Base-by-base conservation (phyloP, 306 rosid species). In the Lathyrus sativus region DNA sequence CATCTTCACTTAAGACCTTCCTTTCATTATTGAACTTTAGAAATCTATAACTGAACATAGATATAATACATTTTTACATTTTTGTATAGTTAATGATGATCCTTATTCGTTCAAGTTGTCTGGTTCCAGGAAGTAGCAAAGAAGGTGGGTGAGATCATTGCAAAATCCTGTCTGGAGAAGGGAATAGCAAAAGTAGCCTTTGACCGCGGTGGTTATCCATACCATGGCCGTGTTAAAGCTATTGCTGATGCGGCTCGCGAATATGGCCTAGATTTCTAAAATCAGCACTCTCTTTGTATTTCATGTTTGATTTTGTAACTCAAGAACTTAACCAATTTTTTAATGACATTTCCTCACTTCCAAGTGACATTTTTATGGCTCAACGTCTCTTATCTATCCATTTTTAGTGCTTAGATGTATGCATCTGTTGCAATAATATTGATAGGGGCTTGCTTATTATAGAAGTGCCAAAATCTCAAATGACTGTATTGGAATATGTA, bases 161-260 rank as follows among this genome's bases (percentile, higher is more conserved):
- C 98, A 55, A 90, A 81, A 78, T 81, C 82, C 9, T 93, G 98
- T 82, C 39, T 90, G 72, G 97, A 88, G 85, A 93, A 90, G 69
- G 98, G 98, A 42, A 93, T 93, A 74, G 80, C 93, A 57, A 90
- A 86, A 78, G 98, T 93, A 65, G 97, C 90, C 73, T 93, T 88
- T 44, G 98, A 93, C 79, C 74, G 97, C 19, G 98, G 97, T 79
- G 97, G 98, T 56, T 90, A 85, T 78, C 96, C 95, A 1, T 95
- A 95, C 78, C 99, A 95, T 67, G 97, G 99, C 13, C 97, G 99
- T 59, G 86, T 95, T 13, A 78, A 91, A 82, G 97, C 96, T 48
- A 80, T 95, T 38, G 99, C 99, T 5, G 82, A 71, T 44, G 89
- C 99, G 29, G 97, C 99, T 67, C 89, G 95, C 15, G 96, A 90